Percentiles rank a stretch among this genome's conserved stretches.
phyloP scores from a whole-genome alignment of 257 asterid genomes.

The Solanum etuberosum region DNA sequence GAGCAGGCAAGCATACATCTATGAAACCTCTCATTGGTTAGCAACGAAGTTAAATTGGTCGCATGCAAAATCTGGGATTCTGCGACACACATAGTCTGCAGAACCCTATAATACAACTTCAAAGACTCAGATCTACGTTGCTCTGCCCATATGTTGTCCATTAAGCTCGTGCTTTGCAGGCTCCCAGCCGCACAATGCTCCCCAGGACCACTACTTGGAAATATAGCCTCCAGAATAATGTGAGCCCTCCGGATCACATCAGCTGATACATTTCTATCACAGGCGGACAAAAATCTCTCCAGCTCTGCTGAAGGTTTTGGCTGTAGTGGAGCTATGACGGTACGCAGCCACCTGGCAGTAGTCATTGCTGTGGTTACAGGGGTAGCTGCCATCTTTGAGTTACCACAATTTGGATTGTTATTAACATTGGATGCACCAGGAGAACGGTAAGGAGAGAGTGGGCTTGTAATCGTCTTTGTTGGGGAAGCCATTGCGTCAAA shows the following conservation, averaged over 20 bases:
- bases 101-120: slow-evolving; percentile 85
- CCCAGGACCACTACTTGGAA: slow-evolving; percentile 83
- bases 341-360: slow-evolving; percentile 89
- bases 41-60: slow-evolving; percentile 71
- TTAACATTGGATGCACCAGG: slow-evolving; percentile 39
- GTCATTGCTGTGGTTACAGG: slow-evolving; percentile 99
- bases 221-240: slow-evolving; percentile 84
- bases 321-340: slow-evolving; percentile 82
- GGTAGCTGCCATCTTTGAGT: slow-evolving; percentile 58
- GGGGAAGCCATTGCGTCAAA: slow-evolving; percentile 70
- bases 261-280: slow-evolving; percentile 73
- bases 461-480: slow-evolving; percentile 63
- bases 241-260: slow-evolving; percentile 85
- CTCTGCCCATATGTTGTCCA: slow-evolving; percentile 94
- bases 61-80: slow-evolving; percentile 74
- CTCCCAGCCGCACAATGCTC: slow-evolving; percentile 25
- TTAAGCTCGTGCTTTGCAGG: slow-evolving; percentile 60
- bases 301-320: slow-evolving; percentile 78
- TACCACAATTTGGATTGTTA: slow-evolving; percentile 28
- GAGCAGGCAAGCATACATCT: slow-evolving; percentile 99
- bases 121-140: slow-evolving; percentile 87
- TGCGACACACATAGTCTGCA: slow-evolving; percentile 85
- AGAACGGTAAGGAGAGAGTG: slow-evolving; percentile 67
- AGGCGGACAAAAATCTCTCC: slow-evolving; percentile 67
- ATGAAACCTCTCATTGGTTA: slow-evolving; percentile 92